These are phyloP conservation scores for Phoma sp. DNA, from an alignment of 2,329 filamentous ascomycete species.

Conservation along the genomic window DNA sequence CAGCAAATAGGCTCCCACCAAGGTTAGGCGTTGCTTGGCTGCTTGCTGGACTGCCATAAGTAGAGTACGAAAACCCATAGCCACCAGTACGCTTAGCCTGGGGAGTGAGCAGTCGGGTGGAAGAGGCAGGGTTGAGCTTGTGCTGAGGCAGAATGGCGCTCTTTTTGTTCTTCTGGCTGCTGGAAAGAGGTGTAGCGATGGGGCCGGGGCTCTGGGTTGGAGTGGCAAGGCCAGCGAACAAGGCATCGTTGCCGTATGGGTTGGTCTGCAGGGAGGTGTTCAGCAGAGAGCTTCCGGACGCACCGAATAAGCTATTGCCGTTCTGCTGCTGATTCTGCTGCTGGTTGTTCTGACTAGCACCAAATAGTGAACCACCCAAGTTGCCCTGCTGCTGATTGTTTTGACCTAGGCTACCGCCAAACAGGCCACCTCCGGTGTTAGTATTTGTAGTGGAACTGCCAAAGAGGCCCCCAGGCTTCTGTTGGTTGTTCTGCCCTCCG, in stretches of 20 bases:
- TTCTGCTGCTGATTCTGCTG: conserved; percentile 48
- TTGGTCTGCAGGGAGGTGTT: conserved; percentile 68
- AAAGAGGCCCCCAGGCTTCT: conserved; percentile 52
- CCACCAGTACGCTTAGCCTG: conserved; percentile 71
- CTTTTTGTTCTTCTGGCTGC: conserved; percentile 76
- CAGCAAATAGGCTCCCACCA: conserved; percentile 55
- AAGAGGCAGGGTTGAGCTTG: conserved; percentile 81
- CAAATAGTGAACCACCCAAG: conserved; percentile 50
- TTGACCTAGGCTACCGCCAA: conserved; percentile 50
- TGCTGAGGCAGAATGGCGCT: conserved; percentile 82
- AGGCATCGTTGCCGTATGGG: conserved; percentile 85
- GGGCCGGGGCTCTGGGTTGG: conserved; percentile 79
- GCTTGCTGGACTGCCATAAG: conserved; percentile 81
- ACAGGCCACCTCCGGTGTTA: conserved; percentile 54
- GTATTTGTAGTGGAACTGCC: conserved; percentile 45
- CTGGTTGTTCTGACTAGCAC: conserved; percentile 50
- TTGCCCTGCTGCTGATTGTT: conserved; percentile 49
- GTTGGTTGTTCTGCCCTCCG: conserved; percentile 50
- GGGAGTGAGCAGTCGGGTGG: conserved; percentile 80
- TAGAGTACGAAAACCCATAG: conserved; percentile 92
- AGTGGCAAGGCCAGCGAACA: conserved; percentile 77
- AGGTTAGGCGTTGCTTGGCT: conserved; percentile 67
- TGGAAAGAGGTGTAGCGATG: conserved; percentile 85
- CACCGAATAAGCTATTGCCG: conserved; percentile 60
- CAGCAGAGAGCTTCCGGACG: conserved; percentile 55